Evolutionary conservation across 2,329 filamentous ascomycete species (phyloP), one percentile per base, ranked within the genome.

Genomic region (Reticulascus tulasneorum): DNA sequence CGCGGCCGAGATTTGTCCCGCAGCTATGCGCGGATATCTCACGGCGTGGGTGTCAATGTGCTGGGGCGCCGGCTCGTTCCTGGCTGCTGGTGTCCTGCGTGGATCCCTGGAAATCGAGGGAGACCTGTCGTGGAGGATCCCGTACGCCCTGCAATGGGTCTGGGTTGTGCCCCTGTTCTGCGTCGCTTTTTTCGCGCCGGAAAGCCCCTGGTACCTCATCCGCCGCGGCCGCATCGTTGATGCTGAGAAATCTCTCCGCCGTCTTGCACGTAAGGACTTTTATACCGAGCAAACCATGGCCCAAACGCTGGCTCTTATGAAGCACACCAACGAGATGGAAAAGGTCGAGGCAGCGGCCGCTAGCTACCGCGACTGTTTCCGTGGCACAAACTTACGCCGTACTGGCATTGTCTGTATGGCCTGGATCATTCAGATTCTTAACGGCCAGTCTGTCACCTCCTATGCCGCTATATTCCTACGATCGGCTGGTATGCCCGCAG

Each of bases 391-490:
- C 36, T 40, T 59, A 10, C 51, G 58, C 7, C 47, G 60, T 20
- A 58, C 56, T 4, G 46, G 49, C 6, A 53, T 60, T 25, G 48
- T 53, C 6, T 48, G 51, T 23, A 47, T 54, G 35, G 51, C 55
- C 7, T 59, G 49, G 40, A 32, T 52, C 8, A 52, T 55, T 12
- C 40, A 53, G 32, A 48, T 46, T 22, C 38, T 51, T 11, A 49
- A 47, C 34, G 50, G 50, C 9, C 44, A 74, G 47, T 69, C 72
- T 2, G 73, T 78, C 49, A 73, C 69, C 28, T 62, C 66, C 18
- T 77, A 71, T 42, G 73, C 70, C 3, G 71, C 71, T 2, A 73
- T 77, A 42, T 59, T 67, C 42, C 67, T 77, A 35, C 53, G 65
- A 33, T 67, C 74, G 36, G 69, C 71, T 8, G 73, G 73, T 4